Percentiles rank a stretch among this genome's conserved stretches.
Conservation (phyloP, 805 yeast genomes). For the Myxozyma geophila region DNA sequence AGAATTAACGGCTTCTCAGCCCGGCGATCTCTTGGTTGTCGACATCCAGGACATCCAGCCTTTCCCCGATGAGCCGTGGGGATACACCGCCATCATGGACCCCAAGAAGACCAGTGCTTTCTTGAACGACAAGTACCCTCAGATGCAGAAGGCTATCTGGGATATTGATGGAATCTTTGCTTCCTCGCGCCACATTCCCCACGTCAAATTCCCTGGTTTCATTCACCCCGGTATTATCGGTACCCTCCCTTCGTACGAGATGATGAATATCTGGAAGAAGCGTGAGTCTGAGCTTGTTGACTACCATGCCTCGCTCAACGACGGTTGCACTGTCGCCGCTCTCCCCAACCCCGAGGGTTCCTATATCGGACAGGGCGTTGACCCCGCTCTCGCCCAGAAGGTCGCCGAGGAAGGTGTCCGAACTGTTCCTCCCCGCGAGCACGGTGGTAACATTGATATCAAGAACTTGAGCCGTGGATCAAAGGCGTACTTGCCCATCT, state of each 20-base stretch:
- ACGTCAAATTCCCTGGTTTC: constrained; percentile 55
- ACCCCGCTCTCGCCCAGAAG: constrained; percentile 43
- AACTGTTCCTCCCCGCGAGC: constrained; percentile 54
- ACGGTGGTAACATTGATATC: constrained; percentile 61
- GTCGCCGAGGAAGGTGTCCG: constrained; percentile 54
- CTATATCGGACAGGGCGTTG: constrained; percentile 49
- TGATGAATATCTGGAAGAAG: constrained; percentile 52
- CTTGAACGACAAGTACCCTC: constrained; percentile 54
- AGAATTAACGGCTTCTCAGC: constrained; percentile 35
- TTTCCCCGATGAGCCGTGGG: constrained; percentile 59
- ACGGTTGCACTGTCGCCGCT: constrained; percentile 47
- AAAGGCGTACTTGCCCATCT: constrained; percentile 54
- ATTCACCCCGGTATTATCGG: constrained; percentile 60
- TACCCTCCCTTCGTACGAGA: constrained; percentile 53
- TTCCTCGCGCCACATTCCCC: constrained; percentile 56
- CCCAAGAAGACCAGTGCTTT: constrained; percentile 58
- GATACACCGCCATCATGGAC: constrained; percentile 57
- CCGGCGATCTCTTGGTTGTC: constrained; percentile 55
- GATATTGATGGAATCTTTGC: constrained; percentile 58
- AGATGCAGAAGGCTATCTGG: constrained; percentile 58
- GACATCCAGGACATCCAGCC: constrained; percentile 60
- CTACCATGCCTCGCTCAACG: constrained; percentile 38
- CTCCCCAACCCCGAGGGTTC: constrained; percentile 49
- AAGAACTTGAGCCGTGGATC: constrained; percentile 56
- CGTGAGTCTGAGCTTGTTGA: constrained; percentile 50